These are phyloP conservation scores for Lactarius psammicola DNA, from an alignment of 768 basidiomycete species.

Conservation along the genomic window DNA sequence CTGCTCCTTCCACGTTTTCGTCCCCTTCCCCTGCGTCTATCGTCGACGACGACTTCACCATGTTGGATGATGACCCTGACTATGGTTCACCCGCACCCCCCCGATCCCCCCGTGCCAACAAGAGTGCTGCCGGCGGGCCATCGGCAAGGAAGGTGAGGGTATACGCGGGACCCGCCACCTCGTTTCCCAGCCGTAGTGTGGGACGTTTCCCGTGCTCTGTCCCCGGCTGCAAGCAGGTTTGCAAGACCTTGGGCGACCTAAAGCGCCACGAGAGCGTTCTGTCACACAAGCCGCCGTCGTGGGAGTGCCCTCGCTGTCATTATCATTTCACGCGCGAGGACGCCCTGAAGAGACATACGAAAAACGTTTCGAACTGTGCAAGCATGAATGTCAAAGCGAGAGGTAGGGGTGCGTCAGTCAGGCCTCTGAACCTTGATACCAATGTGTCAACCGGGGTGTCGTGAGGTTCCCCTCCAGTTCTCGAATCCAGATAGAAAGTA, in stretches of 20 bases:
- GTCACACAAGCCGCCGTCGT: conserved; percentile 20
- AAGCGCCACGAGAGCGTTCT: conserved; percentile 26
- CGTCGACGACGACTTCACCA: conserved; percentile 1
- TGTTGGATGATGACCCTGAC: not conserved
- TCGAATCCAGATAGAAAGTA: not conserved
- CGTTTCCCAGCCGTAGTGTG: not conserved
- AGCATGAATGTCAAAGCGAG: conserved; percentile 1
- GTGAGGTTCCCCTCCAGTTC: not conserved
- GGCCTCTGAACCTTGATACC: not conserved
- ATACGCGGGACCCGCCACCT: not conserved
- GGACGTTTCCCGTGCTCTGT: conserved; percentile 22
- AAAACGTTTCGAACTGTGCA: conserved; percentile 22
- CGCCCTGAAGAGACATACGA: conserved; percentile 26
- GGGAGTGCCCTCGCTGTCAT: conserved; percentile 22
- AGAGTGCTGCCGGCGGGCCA: not conserved
- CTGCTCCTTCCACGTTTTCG: conserved; percentile 6
- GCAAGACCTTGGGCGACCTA: conserved; percentile 27
- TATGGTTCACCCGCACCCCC: not conserved
- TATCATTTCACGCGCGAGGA: conserved; percentile 28
- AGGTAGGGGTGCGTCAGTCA: conserved; percentile 6
- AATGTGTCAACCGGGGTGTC: not conserved
- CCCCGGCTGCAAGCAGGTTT: conserved; percentile 28
- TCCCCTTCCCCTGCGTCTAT: not conserved
- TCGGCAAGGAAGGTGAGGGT: not conserved
- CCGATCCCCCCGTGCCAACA: not conserved